Evolutionary conservation across 345 rosid genomes (phyloP).

Genomic region (Corchorus olitorius): DNA sequence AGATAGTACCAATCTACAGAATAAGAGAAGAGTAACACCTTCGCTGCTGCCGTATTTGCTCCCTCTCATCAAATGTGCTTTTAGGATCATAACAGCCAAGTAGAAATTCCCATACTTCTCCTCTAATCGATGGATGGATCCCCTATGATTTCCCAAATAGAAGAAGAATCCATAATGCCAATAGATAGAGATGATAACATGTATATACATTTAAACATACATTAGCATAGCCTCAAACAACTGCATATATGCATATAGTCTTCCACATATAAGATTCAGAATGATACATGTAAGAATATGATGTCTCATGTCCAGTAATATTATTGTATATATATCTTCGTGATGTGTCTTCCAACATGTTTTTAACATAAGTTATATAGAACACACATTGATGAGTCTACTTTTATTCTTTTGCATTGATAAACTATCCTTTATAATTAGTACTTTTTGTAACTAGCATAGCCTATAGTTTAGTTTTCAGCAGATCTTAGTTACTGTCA

Average conservation of each 20-base stretch:
- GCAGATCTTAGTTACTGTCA: too few species aligned
- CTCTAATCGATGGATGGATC: constrained; percentile 96
- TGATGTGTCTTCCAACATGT: not conserved
- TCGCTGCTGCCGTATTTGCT: constrained; percentile 65
- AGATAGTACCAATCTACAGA: not conserved
- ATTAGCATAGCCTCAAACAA: not conserved
- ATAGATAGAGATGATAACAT: not conserved
- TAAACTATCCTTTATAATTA: not conserved
- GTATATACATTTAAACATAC: not conserved
- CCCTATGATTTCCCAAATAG: constrained; percentile 50
- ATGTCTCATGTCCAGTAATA: not conserved
- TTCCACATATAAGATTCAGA: not conserved
- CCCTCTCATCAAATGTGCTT: constrained; percentile 92
- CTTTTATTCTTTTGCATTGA: not conserved
- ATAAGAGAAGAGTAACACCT: constrained; percentile 50
- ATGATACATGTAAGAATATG: not conserved
- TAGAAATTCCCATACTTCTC: constrained; percentile 99
- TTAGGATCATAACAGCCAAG: constrained; percentile 92
- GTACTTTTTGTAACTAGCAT: too few species aligned
- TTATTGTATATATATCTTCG: not conserved
- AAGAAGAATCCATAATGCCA: not conserved
- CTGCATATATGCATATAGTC: not conserved
- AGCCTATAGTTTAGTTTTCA: too few species aligned
- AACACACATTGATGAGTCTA: not conserved
- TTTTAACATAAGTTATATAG: not conserved